A percentile compares a stretch with the other conserved stretches of the same genome.
These are phyloP conservation scores for Fusarium pseudograminearum DNA, from an alignment of 2,329 filamentous ascomycete genomes.

Conservation along the genomic window DNA sequence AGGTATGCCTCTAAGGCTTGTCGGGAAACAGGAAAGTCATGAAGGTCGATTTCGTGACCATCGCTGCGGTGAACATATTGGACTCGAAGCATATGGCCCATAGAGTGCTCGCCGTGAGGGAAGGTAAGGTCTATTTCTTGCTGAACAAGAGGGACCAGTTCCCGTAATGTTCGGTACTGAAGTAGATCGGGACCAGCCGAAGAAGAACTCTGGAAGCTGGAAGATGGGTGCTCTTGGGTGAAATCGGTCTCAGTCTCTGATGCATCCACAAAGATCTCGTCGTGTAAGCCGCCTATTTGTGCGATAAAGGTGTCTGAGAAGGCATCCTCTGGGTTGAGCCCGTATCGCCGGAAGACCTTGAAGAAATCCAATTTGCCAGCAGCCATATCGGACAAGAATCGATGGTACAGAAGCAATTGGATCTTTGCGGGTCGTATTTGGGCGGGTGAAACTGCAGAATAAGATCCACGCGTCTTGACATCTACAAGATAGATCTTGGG, in stretches of 20 bases:
- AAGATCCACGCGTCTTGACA: conserved; percentile 83
- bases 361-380: conserved; percentile 76
- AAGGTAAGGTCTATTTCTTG: conserved; percentile 65
- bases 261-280: conserved; percentile 70
- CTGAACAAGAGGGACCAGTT: conserved; percentile 60
- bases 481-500: conserved; percentile 80
- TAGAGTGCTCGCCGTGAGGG: conserved; percentile 59
- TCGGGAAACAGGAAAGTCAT: conserved; percentile 75
- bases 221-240: conserved; percentile 20
- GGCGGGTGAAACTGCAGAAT: conserved; percentile 72
- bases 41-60: conserved; percentile 65
- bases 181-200: conserved; percentile 53
- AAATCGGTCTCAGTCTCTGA: conserved; percentile 51
- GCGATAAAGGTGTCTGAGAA: conserved; percentile 87
- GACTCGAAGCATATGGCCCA: conserved; percentile 65
- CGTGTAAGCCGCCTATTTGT: conserved; percentile 76
- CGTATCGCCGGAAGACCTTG: conserved; percentile 77
- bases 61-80: conserved; percentile 66
- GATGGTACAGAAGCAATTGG: conserved; percentile 91
- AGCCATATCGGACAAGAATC: conserved; percentile 82
- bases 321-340: conserved; percentile 69
- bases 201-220: conserved; percentile 35
- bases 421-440: conserved; percentile 82
- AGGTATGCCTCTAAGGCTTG: conserved; percentile 74
- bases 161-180: conserved; percentile 62